Conservation (phyloP, 805 yeast genomes). For the Spathaspora passalidarum region DNA sequence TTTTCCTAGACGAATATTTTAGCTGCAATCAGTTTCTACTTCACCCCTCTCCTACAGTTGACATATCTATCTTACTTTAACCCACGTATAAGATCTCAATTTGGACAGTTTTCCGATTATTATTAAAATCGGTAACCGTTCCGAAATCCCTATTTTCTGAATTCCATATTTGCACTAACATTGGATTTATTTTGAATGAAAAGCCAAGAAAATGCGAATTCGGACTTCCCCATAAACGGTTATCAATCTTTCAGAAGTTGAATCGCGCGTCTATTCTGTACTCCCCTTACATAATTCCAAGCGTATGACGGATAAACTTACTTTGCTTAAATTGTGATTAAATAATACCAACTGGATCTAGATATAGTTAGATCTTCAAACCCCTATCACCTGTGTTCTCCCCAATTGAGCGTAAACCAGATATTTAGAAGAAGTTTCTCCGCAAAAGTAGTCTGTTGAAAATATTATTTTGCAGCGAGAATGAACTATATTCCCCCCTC, state of each 20-base stretch:
- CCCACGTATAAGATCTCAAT: background rate
- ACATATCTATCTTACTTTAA: background rate
- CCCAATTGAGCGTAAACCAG: too few relatives aligned
- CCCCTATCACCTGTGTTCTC: too few relatives aligned
- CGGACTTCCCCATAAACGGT: background rate
- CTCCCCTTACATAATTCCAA: too few relatives aligned
- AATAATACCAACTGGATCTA: too few relatives aligned
- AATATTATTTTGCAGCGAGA: background rate
- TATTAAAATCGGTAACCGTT: background rate
- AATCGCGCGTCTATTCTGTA: background rate
- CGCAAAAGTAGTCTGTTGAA: background rate
- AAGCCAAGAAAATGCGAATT: background rate
- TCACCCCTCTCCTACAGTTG: background rate
- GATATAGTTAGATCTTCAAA: too few relatives aligned
- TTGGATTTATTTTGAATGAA: background rate
- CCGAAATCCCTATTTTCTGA: background rate
- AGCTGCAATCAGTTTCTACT: too few relatives aligned
- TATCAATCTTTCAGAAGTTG: background rate
- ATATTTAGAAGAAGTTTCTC: background rate
- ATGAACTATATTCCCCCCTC: background rate
- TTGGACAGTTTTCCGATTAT: background rate
- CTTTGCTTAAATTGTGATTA: background rate
- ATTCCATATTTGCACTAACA: background rate
- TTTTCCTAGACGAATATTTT: background rate
- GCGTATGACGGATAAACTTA: slow-evolving; percentile 1